Percentiles rank a stretch among this genome's conserved stretches.
phyloP scores from a whole-genome alignment of 495 filamentous ascomycete species.

The Penicillium tannophilum region DNA sequence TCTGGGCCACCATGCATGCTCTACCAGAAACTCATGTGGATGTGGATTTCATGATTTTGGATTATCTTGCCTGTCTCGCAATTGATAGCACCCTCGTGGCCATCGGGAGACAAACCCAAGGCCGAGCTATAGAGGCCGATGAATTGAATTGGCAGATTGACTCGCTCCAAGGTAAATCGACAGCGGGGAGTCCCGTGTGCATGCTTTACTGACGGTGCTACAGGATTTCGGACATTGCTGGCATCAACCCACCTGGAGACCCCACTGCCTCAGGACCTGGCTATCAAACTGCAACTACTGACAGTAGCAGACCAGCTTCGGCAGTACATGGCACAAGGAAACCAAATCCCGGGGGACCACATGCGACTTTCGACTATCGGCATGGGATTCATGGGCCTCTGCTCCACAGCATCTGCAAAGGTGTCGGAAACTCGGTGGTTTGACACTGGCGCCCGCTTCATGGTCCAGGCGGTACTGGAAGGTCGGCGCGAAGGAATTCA shows the following conservation, averaged over 20 bases:
- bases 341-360: background rate
- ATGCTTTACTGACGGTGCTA: background rate
- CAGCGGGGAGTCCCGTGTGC: background rate
- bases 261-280: slow-evolving; percentile 26
- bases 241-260: background rate
- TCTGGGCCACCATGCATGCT: slow-evolving; percentile 2
- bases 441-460: slow-evolving; percentile 47
- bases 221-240: background rate
- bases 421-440: slow-evolving; percentile 39
- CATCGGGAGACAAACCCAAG: slow-evolving; percentile 3
- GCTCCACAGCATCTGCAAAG: slow-evolving; percentile 31
- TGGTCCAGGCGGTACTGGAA: slow-evolving; percentile 54
- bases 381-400: slow-evolving; percentile 51
- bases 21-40: slow-evolving; percentile 34
- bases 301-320: slow-evolving; percentile 20
- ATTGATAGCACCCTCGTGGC: slow-evolving; percentile 32
- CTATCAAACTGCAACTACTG: slow-evolving; percentile 32
- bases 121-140: background rate
- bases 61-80: slow-evolving; percentile 53
- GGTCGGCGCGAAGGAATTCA: slow-evolving; percentile 38
- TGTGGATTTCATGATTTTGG: slow-evolving; percentile 55
- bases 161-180: slow-evolving; percentile 26
- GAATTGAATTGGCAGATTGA: slow-evolving; percentile 28
- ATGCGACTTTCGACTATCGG: slow-evolving; percentile 44
- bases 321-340: slow-evolving; percentile 5